These are phyloP conservation scores for Endotrypanum monterogeii DNA, from an alignment of 208 protist genomes.

Conservation along the genomic window DNA sequence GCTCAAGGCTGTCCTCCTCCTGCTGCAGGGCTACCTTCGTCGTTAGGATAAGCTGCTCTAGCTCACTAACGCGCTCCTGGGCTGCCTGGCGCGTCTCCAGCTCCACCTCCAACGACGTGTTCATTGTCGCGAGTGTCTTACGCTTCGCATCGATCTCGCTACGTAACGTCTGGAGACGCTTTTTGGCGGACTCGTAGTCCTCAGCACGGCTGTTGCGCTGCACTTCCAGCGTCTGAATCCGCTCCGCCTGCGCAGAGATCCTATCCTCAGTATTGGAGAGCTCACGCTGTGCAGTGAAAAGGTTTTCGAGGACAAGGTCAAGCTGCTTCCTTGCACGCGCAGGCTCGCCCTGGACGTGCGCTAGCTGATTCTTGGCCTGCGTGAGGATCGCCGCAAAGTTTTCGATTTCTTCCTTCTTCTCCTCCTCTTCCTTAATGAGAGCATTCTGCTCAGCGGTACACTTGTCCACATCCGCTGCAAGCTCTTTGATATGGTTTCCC, in stretches of 20 bases:
- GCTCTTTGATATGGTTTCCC: slow-evolving; percentile 76
- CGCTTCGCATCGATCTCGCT: slow-evolving; percentile 79
- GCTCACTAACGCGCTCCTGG: slow-evolving; percentile 67
- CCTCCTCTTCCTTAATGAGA: slow-evolving; percentile 56
- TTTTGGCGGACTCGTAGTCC: slow-evolving; percentile 65
- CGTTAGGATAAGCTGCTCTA: slow-evolving; percentile 76
- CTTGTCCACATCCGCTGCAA: slow-evolving; percentile 44
- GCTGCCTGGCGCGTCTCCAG: slow-evolving; percentile 69
- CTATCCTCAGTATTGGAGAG: slow-evolving; percentile 65
- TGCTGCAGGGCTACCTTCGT: slow-evolving; percentile 55
- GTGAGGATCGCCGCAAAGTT: slow-evolving; percentile 60
- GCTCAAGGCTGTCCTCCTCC: slow-evolving; percentile 68
- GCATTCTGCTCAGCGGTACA: slow-evolving; percentile 45
- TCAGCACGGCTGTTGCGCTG: slow-evolving; percentile 71
- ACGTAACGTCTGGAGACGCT: slow-evolving; percentile 63
- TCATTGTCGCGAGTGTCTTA: slow-evolving; percentile 87
- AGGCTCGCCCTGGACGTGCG: slow-evolving; percentile 83
- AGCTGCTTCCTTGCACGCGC: slow-evolving; percentile 81
- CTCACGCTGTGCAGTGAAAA: slow-evolving; percentile 69
- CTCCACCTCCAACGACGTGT: slow-evolving; percentile 80
- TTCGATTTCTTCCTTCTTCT: slow-evolving; percentile 51
- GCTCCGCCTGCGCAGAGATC: slow-evolving; percentile 53
- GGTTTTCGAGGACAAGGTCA: slow-evolving; percentile 69
- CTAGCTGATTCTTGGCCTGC: slow-evolving; percentile 67
- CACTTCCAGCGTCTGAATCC: slow-evolving; percentile 76